Conservation (phyloP, 2,329 filamentous ascomycete species). For the Hansfordia pulvinata region DNA sequence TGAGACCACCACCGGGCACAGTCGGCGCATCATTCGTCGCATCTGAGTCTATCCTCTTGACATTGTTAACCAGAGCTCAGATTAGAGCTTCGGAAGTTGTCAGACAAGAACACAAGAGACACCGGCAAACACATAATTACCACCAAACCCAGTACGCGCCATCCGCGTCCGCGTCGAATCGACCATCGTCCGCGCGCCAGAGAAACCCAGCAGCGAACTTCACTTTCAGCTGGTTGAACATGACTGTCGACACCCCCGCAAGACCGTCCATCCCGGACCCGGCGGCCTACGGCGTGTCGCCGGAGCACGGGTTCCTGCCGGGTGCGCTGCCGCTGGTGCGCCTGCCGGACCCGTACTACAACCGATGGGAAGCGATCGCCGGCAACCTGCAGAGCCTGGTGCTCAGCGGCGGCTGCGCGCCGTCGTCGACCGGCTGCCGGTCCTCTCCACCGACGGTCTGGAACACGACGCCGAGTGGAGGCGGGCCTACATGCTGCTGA, state of each 20-base stretch:
- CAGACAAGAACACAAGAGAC: no score
- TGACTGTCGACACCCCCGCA: no score
- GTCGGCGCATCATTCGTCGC: neutral
- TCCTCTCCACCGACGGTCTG: slow-evolving; percentile 72
- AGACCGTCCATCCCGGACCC: slow-evolving; percentile 47
- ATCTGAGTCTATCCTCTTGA: slow-evolving; percentile 4
- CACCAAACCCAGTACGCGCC: no score
- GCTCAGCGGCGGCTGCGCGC: slow-evolving; percentile 67
- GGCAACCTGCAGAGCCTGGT: slow-evolving; percentile 80
- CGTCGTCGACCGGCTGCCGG: slow-evolving; percentile 66
- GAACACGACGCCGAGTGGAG: slow-evolving; percentile 83
- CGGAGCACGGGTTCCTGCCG: slow-evolving; percentile 76
- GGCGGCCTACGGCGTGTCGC: slow-evolving; percentile 69
- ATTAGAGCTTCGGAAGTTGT: no score
- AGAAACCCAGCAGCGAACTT: no score
- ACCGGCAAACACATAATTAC: no score
- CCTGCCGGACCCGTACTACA: slow-evolving; percentile 83
- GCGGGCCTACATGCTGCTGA: slow-evolving; percentile 78
- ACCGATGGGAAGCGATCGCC: slow-evolving; percentile 81
- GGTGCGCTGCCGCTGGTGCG: slow-evolving; percentile 64
- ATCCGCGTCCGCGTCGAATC: no score
- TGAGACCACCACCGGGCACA: no score
- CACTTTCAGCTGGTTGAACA: no score
- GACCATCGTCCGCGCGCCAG: no score
- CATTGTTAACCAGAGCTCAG: no score